Evolutionary conservation across 2,329 filamentous ascomycete genomes (phyloP).

Genomic region (Fusarium xyrophilum): DNA sequence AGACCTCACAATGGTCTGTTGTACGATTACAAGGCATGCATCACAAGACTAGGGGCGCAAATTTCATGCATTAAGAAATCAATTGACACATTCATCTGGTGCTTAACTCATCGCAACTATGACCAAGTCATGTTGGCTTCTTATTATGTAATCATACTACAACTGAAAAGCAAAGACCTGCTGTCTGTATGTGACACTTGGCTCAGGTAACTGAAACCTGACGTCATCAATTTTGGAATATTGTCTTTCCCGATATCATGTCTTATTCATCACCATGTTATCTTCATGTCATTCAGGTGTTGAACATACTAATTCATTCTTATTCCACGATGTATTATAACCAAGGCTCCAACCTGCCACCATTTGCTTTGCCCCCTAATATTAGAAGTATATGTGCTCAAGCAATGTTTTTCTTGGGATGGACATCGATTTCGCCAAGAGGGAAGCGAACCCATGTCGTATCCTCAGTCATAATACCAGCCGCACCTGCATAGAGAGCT

Average conservation of each 20-base stretch:
- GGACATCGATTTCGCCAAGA: conserved; percentile 46
- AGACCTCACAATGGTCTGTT: conserved; percentile 12
- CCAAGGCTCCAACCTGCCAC: too few relatives aligned
- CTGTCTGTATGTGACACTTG: background rate
- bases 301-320: background rate
- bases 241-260: background rate
- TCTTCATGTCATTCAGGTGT: background rate
- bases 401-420: conserved; percentile 35
- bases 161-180: background rate
- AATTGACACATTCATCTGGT: background rate
- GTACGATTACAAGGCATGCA: conserved; percentile 35
- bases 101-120: background rate
- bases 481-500: conserved; percentile 51
- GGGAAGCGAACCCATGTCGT: conserved; percentile 53
- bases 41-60: conserved; percentile 26
- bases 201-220: background rate
- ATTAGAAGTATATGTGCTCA: background rate
- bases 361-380: background rate
- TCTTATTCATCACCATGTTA: background rate
- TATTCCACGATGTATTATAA: background rate
- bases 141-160: background rate
- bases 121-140: background rate
- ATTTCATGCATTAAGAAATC: conserved; percentile 20
- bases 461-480: conserved; percentile 51
- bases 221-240: conserved; percentile 1